phyloP scores from a whole-genome alignment of 1,139 yeast species.

The Kodamaea anthophila region DNA sequence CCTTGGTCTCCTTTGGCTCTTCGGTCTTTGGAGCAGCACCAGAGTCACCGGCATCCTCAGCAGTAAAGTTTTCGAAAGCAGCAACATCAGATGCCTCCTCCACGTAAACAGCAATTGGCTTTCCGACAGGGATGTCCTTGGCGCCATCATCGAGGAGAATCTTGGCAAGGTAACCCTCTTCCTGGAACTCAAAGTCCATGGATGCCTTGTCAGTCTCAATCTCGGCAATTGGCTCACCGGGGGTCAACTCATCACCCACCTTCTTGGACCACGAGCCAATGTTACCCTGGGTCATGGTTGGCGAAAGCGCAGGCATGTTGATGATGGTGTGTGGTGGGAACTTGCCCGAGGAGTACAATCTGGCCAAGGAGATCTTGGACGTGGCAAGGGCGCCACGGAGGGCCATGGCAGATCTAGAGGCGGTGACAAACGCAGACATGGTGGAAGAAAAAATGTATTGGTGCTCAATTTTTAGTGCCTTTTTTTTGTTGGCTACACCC shows the following conservation, averaged over 20 bases:
- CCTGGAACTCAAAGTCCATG: constrained; percentile 99
- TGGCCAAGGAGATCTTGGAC: constrained; percentile 21
- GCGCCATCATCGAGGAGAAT: constrained; percentile 81
- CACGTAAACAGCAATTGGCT: constrained; percentile 95
- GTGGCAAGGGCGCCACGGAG: constrained; percentile 15
- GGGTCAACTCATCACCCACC: constrained; percentile 78
- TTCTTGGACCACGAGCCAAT: constrained; percentile 83
- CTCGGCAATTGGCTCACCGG: constrained; percentile 95
- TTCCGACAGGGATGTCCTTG: constrained; percentile 86
- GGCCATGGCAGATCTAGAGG: constrained; percentile 22
- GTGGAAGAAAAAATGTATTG: constrained; percentile 4
- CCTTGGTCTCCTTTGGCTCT: constrained; percentile 26
- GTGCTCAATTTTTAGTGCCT: too few relatives aligned
- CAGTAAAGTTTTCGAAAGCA: constrained; percentile 81
- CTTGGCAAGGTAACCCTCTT: constrained; percentile 93
- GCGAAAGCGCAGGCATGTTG: constrained; percentile 91
- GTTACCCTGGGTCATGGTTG: constrained; percentile 96
- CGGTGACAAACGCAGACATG: constrained; percentile 33
- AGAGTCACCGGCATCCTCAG: constrained; percentile 71
- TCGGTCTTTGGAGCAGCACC: constrained; percentile 25
- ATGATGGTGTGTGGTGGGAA: constrained; percentile 68
- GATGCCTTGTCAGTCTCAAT: constrained; percentile 98
- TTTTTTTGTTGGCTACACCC: constrained; percentile 14
- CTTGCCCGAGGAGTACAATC: constrained; percentile 41
- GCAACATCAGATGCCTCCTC: constrained; percentile 80